These are phyloP conservation scores for Solanum sparsipilum DNA, from an alignment of 257 asterid genomes.

Conservation along the genomic window DNA sequence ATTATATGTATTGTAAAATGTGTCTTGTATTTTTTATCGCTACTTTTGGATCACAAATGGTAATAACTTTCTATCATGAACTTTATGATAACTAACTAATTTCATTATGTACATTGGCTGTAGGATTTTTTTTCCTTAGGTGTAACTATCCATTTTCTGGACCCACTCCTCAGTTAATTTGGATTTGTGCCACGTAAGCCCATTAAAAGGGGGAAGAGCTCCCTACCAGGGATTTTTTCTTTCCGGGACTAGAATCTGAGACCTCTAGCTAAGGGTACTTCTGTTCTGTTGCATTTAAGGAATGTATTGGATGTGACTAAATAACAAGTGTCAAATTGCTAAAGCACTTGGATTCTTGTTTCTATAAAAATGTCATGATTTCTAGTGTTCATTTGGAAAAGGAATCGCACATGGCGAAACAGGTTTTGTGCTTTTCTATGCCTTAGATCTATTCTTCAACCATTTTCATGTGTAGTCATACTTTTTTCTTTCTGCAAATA, in stretches of 20 bases:
- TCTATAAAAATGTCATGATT: neutral
- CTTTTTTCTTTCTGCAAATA: neutral
- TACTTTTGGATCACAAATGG: neutral
- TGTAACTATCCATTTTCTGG: neutral
- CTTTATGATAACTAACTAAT: neutral
- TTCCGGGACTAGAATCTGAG: neutral
- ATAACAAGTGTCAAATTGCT: neutral
- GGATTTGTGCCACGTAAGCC: neutral
- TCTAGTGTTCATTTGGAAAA: neutral
- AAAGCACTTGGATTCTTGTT: neutral
- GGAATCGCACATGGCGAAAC: neutral
- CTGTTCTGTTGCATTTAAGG: neutral
- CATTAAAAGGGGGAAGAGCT: neutral
- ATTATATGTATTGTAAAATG: neutral
- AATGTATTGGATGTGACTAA: neutral
- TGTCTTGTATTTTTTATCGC: neutral
- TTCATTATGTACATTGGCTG: neutral
- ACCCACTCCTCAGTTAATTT: neutral
- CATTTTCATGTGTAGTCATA: neutral
- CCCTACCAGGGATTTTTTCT: neutral
- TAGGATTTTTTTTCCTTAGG: neutral
- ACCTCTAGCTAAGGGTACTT: neutral
- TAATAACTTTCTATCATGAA: neutral
- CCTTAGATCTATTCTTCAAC: neutral
- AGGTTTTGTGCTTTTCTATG: neutral